Base-by-base conservation (phyloP, 768 basidiomycete genomes). In the Lactarius sanguifluus region DNA sequence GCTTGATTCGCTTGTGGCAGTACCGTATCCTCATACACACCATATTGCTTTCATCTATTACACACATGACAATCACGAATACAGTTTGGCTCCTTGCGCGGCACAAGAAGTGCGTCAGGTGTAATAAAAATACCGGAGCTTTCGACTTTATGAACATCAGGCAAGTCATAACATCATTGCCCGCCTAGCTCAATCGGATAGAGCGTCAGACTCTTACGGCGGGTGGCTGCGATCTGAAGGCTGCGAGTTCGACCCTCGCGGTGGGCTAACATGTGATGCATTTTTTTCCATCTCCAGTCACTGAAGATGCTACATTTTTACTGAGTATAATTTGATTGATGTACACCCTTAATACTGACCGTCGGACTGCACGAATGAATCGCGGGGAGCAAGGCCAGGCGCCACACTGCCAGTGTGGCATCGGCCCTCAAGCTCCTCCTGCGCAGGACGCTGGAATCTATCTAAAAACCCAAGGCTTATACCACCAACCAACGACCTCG, bases 111-210 rank as follows among this genome's bases (percentile, higher is more conserved):
- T 15, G 36, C 25, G 50, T 52, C 7, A 5, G 5, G 16, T 18
- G 36, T 18, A 47, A 50, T 50, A 13, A 13, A 12, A 50, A 50
- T 12, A 5, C 41, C 23, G 13, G 23, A 6, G 25, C 12, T 13
- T 4, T 23, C 10, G 3, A 28, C 12, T 52, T 13, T 52, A 52
- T 25, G 12, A 13, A 13, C 5, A 4, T 23, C 13, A 52, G 13
- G 13, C 2, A 25, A 52, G 25, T 2, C 0, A 1, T 1, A 57
- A 34, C 0, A 1, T 0, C 20, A 64, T 62, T 69, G 82, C 82
- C 83, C 81, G 82, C 82, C 82, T 84, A 85, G 83, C 82, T 85
- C 83, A 83, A 83, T 83, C 82, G 82, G 82, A 83, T 85, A 83
- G 83, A 85, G 82, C 82, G 82, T 83, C 82, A 85, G 82, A 83